A percentile compares a stretch with the other conserved stretches of the same genome.
Evolutionary conservation across 2,329 filamentous ascomycete genomes (phyloP).

Genomic region (Botrytis byssoidea): DNA sequence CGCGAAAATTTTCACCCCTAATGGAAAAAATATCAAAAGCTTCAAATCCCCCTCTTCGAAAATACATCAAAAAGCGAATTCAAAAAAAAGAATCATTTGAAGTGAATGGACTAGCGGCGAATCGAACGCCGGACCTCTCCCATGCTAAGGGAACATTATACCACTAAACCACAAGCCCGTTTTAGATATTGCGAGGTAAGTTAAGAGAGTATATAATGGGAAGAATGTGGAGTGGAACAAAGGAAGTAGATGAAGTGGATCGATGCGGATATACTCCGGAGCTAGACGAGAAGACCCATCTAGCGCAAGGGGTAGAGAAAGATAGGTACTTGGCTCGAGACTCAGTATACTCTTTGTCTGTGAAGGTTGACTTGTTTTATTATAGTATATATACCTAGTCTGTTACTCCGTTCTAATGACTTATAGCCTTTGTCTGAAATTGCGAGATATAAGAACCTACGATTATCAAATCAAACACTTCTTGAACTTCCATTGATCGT

Average conservation of each 20-base stretch:
- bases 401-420: neutral
- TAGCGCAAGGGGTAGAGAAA: neutral
- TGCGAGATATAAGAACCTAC: neutral
- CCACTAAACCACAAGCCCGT: neutral
- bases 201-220: neutral
- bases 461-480: neutral
- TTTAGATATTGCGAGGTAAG: accelerated
- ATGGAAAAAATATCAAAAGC: neutral
- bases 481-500: neutral
- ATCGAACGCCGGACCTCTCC: slow-evolving; percentile 1
- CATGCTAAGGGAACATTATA: slow-evolving; percentile 1
- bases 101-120: neutral
- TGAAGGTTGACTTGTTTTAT: neutral
- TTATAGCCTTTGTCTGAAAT: neutral
- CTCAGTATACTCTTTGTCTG: neutral
- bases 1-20: neutral
- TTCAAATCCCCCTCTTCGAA: neutral
- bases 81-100: neutral
- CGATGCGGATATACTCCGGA: neutral
- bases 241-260: neutral
- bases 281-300: neutral
- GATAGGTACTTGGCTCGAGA: neutral
- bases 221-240: neutral
- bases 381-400: neutral
- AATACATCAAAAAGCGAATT: accelerated